A percentile compares a stretch with the other conserved stretches of the same genome.
Evolutionary conservation across 345 rosid species (phyloP).

Genomic region (Turritis glabra): DNA sequence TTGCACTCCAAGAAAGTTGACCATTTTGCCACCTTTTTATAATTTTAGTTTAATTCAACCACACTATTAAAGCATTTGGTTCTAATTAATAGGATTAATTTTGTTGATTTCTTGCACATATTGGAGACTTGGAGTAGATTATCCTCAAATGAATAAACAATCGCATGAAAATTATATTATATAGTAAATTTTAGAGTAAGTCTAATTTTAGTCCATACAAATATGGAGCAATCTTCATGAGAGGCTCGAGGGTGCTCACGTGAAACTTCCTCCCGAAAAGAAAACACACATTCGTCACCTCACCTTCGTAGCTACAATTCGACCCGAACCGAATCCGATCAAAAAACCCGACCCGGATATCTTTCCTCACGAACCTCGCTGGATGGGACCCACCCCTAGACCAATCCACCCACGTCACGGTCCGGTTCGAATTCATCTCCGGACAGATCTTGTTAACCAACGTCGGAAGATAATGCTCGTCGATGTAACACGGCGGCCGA

Average conservation of each 20-base stretch:
- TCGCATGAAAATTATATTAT: neutral
- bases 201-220: conserved; percentile 24
- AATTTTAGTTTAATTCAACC: neutral
- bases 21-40: neutral
- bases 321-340: conserved; percentile 42
- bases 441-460: conserved; percentile 41
- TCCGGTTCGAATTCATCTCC: conserved; percentile 42
- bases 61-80: neutral
- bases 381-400: conserved; percentile 50
- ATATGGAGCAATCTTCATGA: conserved; percentile 42
- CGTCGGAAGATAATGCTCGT: conserved; percentile 53
- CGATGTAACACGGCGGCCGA: conserved; percentile 51
- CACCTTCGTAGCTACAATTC: conserved; percentile 46
- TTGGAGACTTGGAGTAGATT: neutral
- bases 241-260: conserved; percentile 48
- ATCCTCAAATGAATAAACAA: neutral
- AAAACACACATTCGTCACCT: conserved; percentile 42
- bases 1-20: conserved; percentile 32
- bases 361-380: conserved; percentile 40
- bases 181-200: neutral
- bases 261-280: conserved; percentile 56
- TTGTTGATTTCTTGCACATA: neutral
- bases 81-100: too few relatives aligned
- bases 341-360: conserved; percentile 40
- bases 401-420: conserved; percentile 59